phyloP scores from a whole-genome alignment of 2,329 filamentous ascomycete species.

The Scedosporium aurantiacum region DNA sequence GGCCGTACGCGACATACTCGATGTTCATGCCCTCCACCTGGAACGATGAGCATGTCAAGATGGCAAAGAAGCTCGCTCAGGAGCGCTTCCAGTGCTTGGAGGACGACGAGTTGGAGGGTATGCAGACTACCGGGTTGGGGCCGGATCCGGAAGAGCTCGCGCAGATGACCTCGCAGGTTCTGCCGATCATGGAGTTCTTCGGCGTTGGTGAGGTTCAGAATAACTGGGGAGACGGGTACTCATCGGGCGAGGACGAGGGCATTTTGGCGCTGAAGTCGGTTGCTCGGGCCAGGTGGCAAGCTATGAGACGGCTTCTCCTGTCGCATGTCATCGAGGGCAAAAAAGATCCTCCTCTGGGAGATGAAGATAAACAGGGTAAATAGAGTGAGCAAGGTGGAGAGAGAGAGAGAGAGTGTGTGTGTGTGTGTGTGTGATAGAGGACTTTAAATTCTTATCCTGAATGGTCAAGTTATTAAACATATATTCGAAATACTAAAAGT shows the following conservation, averaged over 20 bases:
- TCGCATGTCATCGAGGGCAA: not conserved
- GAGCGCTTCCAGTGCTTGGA: not conserved
- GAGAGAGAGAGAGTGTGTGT: too few relatives aligned
- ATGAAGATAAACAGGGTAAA: not conserved
- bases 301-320: too few relatives aligned
- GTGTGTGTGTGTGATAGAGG: too few relatives aligned
- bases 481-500: too few relatives aligned
- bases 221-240: not conserved
- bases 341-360: not conserved
- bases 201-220: not conserved
- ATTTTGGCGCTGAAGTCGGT: not conserved
- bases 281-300: not conserved
- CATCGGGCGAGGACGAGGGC: not conserved
- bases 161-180: not conserved
- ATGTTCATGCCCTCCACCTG: not conserved
- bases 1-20: slow-evolving; percentile 4
- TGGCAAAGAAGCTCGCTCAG: not conserved
- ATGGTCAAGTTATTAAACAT: too few relatives aligned
- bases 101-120: not conserved
- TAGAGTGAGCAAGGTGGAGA: not conserved
- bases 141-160: not conserved
- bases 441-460: too few relatives aligned
- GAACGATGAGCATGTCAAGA: not conserved
- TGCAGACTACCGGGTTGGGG: not conserved
- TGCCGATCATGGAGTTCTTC: not conserved